Conservation (phyloP, 495 filamentous ascomycete species). For the Niebla homalea region DNA sequence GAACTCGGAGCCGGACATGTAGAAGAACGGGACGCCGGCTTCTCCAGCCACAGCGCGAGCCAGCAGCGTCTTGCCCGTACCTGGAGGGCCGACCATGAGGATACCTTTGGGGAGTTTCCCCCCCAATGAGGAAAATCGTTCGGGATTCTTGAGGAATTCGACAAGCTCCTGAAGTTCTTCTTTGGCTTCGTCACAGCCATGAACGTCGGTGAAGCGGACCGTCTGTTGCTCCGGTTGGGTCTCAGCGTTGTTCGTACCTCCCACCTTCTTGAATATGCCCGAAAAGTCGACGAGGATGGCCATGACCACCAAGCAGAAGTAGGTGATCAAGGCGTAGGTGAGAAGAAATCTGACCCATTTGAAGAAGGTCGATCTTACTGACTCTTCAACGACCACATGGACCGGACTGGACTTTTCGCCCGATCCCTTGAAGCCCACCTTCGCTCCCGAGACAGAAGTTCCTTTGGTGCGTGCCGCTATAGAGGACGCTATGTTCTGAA, state of each 20-base stretch:
- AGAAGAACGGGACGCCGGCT: slow-evolving; percentile 97
- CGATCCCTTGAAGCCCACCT: slow-evolving; percentile 34
- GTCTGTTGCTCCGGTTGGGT: slow-evolving; percentile 83
- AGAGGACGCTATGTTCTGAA: slow-evolving; percentile 79
- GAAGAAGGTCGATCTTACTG: slow-evolving; percentile 61
- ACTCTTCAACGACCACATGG: slow-evolving; percentile 94
- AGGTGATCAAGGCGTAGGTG: slow-evolving; percentile 61
- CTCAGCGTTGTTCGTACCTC: slow-evolving; percentile 57
- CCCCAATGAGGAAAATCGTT: slow-evolving; percentile 79
- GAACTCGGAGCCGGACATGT: slow-evolving; percentile 98
- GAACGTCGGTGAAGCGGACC: slow-evolving; percentile 83
- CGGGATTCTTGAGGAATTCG: slow-evolving; percentile 86
- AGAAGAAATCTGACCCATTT: slow-evolving; percentile 81
- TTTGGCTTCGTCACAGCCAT: slow-evolving; percentile 96
- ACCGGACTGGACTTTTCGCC: slow-evolving; percentile 69
- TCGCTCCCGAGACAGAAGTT: slow-evolving; percentile 44
- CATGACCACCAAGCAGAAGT: slow-evolving; percentile 58
- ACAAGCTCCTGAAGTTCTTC: slow-evolving; percentile 95
- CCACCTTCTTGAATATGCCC: slow-evolving; percentile 63
- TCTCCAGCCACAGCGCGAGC: slow-evolving; percentile 94
- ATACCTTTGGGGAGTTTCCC: slow-evolving; percentile 96
- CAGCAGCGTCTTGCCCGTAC: slow-evolving; percentile 95
- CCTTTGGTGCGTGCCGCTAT: slow-evolving; percentile 63
- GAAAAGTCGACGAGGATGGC: slow-evolving; percentile 69
- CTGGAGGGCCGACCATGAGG: slow-evolving; percentile 85